Evolutionary conservation across 106 monocot species (phyloP).

Genomic region (Iris macrosiphon): DNA sequence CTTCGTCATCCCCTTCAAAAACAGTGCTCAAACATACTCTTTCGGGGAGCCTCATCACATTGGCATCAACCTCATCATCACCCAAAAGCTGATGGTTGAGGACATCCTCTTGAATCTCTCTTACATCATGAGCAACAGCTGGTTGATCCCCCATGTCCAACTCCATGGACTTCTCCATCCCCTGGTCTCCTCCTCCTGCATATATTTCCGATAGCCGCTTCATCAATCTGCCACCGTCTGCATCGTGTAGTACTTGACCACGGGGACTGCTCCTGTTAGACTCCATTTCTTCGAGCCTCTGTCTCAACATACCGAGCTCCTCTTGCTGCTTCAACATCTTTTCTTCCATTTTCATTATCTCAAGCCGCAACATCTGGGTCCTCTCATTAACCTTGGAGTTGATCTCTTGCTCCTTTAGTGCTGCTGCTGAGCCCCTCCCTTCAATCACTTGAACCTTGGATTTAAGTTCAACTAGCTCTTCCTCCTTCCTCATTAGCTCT

Average conservation of each 20-base stretch:
- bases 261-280: conserved; percentile 7
- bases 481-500: conserved; percentile 55
- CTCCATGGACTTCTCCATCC: conserved; percentile 90
- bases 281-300: conserved; percentile 31
- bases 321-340: conserved; percentile 42
- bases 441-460: conserved; percentile 39
- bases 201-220: conserved; percentile 42
- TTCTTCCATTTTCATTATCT: conserved; percentile 60
- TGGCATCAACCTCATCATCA: too few relatives aligned
- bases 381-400: conserved; percentile 41
- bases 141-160: conserved; percentile 74
- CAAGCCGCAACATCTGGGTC: conserved; percentile 28
- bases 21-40: conserved; percentile 69
- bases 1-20: conserved; percentile 62
- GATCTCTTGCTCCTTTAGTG: conserved; percentile 51
- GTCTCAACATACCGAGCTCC: conserved; percentile 44
- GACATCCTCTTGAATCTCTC: conserved; percentile 34
- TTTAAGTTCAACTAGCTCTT: conserved; percentile 36
- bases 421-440: conserved; percentile 16
- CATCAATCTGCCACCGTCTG: conserved; percentile 35
- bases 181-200: conserved; percentile 44
- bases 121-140: conserved; percentile 33
- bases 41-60: too few relatives aligned
- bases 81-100: background rate
- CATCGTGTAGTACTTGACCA: conserved; percentile 15